These are phyloP conservation scores for Skeletonema grethae DNA, from an alignment of 108 stramenopile genomes.

Conservation along the genomic window DNA sequence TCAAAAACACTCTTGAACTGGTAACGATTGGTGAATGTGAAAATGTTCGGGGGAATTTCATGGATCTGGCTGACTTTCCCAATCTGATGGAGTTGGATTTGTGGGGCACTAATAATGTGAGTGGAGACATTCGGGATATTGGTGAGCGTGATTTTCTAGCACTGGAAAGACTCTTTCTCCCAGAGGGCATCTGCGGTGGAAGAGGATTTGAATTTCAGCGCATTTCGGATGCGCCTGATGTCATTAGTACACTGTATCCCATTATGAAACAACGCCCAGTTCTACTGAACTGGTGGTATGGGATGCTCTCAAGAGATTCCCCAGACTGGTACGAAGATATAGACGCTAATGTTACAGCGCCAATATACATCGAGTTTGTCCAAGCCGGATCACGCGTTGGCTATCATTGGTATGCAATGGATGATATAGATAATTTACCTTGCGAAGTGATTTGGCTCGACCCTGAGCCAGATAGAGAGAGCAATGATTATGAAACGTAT, in stretches of 20 bases:
- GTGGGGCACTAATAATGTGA: background rate
- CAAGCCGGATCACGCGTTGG: background rate
- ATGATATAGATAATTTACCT: no score
- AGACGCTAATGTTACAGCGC: no score
- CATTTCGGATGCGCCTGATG: background rate
- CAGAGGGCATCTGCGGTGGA: background rate
- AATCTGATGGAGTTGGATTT: slow-evolving; percentile 2
- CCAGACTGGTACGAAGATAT: background rate
- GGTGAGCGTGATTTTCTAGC: no score
- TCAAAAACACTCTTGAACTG: background rate
- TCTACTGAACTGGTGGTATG: background rate
- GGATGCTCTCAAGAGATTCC: background rate
- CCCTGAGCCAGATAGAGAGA: background rate
- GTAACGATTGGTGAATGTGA: background rate
- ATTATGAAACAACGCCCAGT: no score
- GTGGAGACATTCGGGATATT: background rate
- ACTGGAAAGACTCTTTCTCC: background rate
- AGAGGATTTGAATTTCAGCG: background rate
- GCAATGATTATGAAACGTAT: background rate
- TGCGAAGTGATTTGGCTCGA: slow-evolving; percentile 4
- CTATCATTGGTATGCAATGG: background rate
- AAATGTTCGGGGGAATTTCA: background rate
- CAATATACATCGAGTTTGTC: background rate
- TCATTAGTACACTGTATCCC: background rate
- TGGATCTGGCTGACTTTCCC: slow-evolving; percentile 23